Base-by-base conservation (phyloP, 2,329 filamentous ascomycete genomes). In the Talaromyces sp. region DNA sequence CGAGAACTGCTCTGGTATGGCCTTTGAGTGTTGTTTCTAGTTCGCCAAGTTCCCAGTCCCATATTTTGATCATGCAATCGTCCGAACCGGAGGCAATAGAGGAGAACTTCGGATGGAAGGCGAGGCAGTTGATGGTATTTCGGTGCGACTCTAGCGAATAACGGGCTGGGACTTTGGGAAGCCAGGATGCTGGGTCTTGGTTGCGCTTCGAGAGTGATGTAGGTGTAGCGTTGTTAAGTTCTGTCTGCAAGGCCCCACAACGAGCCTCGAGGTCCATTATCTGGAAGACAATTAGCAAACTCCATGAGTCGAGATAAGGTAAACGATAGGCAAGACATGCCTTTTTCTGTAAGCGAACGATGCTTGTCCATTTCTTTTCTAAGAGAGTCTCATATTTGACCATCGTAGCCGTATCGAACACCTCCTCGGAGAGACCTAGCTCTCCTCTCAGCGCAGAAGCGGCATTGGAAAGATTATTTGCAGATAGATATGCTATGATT, bases 321-420 rank as follows among this genome's bases (percentile, higher is more conserved):
- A 19, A 19, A 43, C 60, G 43, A 78, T 60, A 79, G 22, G 2
- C 13, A 33, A 8, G 13, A 22, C 27, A 33, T 47, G 90, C 92
- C 90, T 97, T 98, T 80, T 97, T 97, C 80, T 98, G 94, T 77
- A 98, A 79, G 67, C 94, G 86, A 72, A 97, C 93, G 33, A 98
- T 90, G 72, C 92, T 95, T 22, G 94, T 98, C 94, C 94, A 98
- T 83, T 98, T 98, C 86, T 97, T 97, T 84, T 98, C 94, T 70
- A 98, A 80, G 33, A 98, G 80, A 1, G 91, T 91, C 79, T 97
- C 93, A 81, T 97, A 98, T 80, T 96, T 97, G 82, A 97, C 97
- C 61, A 89, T 85, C 22, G 92, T 97, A 19, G 86, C 85, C 67
- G 90, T 84, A 75, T 97, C 92, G 72, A 96, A 93, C 57, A 81